Evolutionary conservation across 148 eudicot genomes (phyloP), one percentile per base, ranked within the genome.

Genomic region (Vaccinium vitisidaea): DNA sequence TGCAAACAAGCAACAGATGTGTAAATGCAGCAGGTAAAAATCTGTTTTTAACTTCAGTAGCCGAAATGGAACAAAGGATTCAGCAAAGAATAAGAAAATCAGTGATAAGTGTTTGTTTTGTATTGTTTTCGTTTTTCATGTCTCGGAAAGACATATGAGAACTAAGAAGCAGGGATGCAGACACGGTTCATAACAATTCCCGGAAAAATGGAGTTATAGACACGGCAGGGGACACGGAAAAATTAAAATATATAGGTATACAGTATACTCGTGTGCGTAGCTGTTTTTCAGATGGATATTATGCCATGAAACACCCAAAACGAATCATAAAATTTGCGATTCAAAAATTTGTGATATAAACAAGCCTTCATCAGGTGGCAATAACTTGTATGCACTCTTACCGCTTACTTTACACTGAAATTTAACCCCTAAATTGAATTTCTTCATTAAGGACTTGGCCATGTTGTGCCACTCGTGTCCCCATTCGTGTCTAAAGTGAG

Each of bases 1-100:
- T 96, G 92, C 90, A 87, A 80, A 86, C 4, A 84, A 36, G 56
- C 75, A 25, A 3, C n/a, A 84, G 19, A 84, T 14, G n/a, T 5
- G 63, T 10, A 43, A 77, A 46, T 76, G 74, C 39, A 86, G 81
- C 54, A 86, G 85, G 59, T 46, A 84, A 67, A 84, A 67, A 71
- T 53, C 75, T 32, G 43, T 84, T 65, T 84, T 65, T 54, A 23
- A 27, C 15, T 32, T 80, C 82, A 58, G 59, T 10, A 39, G n/a
- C 53, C 15, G 25, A 59, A 23, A 54, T 25, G 59, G 81, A 14
- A 3, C 43, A 78, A 32, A 78, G 63, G 27, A 56, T 58, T 80
- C 9, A 80, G 56, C 43, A 11, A 56, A 55, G 48, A 49, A 58
- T 14, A 32, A 56, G 52, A 58, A 53, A 27, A 75, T 75, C 78